Conservation (phyloP, 352 stramenopile genomes). For the Phytophthora lateralis region DNA sequence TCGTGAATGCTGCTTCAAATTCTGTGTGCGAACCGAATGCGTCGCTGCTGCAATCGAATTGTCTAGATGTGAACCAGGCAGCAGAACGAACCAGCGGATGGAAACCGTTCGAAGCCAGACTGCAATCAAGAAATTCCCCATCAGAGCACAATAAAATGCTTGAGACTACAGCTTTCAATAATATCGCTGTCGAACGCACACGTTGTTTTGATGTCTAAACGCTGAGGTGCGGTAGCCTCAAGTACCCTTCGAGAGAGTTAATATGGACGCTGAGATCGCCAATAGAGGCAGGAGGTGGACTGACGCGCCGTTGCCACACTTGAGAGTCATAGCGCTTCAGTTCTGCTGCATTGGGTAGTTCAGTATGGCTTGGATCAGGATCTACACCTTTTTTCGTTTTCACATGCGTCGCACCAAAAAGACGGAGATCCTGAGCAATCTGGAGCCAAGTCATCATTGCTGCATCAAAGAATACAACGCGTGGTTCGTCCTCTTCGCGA, state of each 20-base stretch:
- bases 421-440: conserved; percentile 54
- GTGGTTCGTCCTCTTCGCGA: conserved; percentile 25
- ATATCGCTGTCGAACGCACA: too few species aligned
- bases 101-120: too few species aligned
- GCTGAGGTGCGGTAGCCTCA: conserved; percentile 60
- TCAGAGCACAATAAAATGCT: neutral
- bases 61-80: neutral
- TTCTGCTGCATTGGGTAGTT: conserved; percentile 20
- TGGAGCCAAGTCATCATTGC: conserved; percentile 68
- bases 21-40: too few species aligned
- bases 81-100: neutral
- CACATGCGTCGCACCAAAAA: conserved; percentile 26
- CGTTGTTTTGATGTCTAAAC: conserved; percentile 26
- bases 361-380: neutral
- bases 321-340: conserved; percentile 67
- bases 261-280: conserved; percentile 78
- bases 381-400: conserved; percentile 1
- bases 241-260: conserved; percentile 56
- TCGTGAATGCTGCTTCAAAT: too few species aligned
- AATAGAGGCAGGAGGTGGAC: conserved; percentile 46
- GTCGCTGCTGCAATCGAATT: too few species aligned
- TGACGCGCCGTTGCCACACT: conserved; percentile 70
- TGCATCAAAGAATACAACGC: conserved; percentile 65
- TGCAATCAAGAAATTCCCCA: neutral
- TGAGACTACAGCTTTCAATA: neutral